Percentiles rank a stretch among this genome's conserved stretches.
Conservation (phyloP, 75 land plant species). For the Sequoiadendron giganteum region DNA sequence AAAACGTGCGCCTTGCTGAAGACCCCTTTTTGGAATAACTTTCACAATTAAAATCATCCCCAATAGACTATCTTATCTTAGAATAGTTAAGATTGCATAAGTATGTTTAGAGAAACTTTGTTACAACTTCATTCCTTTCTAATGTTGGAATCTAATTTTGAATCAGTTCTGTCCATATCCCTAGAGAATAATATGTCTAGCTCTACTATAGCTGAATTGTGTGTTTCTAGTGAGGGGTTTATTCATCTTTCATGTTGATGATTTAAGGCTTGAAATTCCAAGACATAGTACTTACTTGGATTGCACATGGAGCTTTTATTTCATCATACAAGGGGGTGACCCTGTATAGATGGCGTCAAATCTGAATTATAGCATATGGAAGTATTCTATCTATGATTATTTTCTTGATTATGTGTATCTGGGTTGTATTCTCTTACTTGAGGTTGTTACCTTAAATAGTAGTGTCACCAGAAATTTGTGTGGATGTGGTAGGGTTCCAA, state of each 20-base stretch:
- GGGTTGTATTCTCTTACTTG: neutral
- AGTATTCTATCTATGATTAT: neutral
- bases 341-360: neutral
- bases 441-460: neutral
- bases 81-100: neutral
- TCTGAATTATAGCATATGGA: neutral
- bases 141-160: neutral
- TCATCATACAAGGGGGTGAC: neutral
- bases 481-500: neutral
- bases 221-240: neutral
- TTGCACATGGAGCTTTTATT: neutral
- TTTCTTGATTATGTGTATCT: neutral
- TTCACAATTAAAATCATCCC: neutral
- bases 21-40: neutral
- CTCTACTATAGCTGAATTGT: neutral
- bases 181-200: neutral
- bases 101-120: neutral
- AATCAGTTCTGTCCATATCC: neutral
- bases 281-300: neutral
- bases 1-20: neutral
- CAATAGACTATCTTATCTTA: neutral
- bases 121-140: neutral
- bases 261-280: neutral
- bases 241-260: neutral
- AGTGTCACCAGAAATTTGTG: neutral